Conservation (phyloP, 2,329 filamentous ascomycete genomes). For the Remersonia thermophila region DNA sequence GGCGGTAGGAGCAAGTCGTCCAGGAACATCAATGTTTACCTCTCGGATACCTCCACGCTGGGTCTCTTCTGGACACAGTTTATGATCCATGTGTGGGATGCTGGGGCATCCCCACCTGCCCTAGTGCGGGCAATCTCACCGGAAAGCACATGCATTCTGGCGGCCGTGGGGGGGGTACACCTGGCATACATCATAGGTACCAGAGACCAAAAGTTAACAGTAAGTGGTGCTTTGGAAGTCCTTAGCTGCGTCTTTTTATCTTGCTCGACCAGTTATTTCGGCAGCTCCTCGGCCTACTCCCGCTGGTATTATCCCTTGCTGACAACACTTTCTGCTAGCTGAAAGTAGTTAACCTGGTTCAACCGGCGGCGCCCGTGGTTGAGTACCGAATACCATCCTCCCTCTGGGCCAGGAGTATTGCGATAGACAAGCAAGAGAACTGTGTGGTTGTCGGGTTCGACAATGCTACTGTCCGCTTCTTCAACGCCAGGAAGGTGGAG, state of each 20-base stretch:
- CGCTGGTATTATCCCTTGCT: too few species aligned
- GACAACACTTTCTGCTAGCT: slow-evolving; percentile 17
- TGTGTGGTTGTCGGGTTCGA: slow-evolving; percentile 30
- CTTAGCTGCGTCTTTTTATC: too few species aligned
- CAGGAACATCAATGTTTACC: slow-evolving; percentile 24
- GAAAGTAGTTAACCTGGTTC: slow-evolving; percentile 25
- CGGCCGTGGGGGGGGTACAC: slow-evolving; percentile 25
- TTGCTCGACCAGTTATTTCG: too few species aligned
- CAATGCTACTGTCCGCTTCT: slow-evolving; percentile 28
- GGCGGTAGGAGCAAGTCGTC: slow-evolving; percentile 19
- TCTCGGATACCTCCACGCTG: slow-evolving; percentile 27
- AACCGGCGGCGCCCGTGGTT: slow-evolving; percentile 20
- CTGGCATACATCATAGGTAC: slow-evolving; percentile 29
- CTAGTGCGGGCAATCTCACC: slow-evolving; percentile 23
- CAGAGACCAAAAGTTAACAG: slow-evolving; percentile 29
- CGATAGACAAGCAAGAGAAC: slow-evolving; percentile 27
- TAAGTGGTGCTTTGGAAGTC: slow-evolving; percentile 17
- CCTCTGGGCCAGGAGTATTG: slow-evolving; percentile 28
- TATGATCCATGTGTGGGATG: slow-evolving; percentile 28
- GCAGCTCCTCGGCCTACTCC: too few species aligned
- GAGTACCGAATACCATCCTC: slow-evolving; percentile 29
- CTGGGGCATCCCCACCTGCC: slow-evolving; percentile 25
- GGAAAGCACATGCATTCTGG: slow-evolving; percentile 28
- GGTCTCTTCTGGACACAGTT: slow-evolving; percentile 28
- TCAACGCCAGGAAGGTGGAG: slow-evolving; percentile 23